These are phyloP conservation scores for Ochetophila trinervis DNA, from an alignment of 306 rosid genomes.

Conservation along the genomic window DNA sequence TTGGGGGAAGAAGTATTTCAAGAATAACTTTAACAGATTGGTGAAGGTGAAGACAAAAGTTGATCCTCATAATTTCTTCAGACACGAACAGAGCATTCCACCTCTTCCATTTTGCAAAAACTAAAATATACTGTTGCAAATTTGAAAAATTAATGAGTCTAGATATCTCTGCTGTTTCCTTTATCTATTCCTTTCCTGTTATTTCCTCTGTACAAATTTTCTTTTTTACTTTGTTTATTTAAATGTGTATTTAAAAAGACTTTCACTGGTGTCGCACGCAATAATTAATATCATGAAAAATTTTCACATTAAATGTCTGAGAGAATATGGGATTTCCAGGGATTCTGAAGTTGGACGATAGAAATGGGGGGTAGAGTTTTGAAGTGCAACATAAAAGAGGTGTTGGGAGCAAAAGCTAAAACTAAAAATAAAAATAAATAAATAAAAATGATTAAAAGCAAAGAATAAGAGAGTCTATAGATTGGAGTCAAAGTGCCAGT, in stretches of 20 bases:
- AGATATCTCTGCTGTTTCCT: conserved; percentile 2
- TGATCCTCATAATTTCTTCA: conserved; percentile 81
- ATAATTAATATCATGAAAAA: conserved; percentile 36
- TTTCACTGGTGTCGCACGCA: conserved; percentile 34
- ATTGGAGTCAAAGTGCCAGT: no score
- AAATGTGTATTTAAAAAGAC: no score
- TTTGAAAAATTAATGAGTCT: no score
- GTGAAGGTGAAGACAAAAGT: conserved; percentile 58
- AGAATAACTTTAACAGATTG: conserved; percentile 60
- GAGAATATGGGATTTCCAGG: no score
- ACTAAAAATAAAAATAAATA: no score
- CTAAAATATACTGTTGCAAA: background rate
- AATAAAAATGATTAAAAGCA: no score
- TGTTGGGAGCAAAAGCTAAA: no score
- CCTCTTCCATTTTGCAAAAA: conserved; percentile 36
- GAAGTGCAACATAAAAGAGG: no score
- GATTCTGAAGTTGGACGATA: no score
- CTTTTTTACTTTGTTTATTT: no score
- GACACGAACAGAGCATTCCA: conserved; percentile 92
- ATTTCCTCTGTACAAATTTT: conserved; percentile 27
- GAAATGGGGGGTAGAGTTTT: no score
- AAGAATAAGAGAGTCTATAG: no score
- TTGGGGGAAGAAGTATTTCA: conserved; percentile 81
- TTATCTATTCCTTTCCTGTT: background rate
- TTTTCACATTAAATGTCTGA: conserved; percentile 40